phyloP scores from a whole-genome alignment of 352 stramenopile genomes.

The Phytophthora foliorum region DNA sequence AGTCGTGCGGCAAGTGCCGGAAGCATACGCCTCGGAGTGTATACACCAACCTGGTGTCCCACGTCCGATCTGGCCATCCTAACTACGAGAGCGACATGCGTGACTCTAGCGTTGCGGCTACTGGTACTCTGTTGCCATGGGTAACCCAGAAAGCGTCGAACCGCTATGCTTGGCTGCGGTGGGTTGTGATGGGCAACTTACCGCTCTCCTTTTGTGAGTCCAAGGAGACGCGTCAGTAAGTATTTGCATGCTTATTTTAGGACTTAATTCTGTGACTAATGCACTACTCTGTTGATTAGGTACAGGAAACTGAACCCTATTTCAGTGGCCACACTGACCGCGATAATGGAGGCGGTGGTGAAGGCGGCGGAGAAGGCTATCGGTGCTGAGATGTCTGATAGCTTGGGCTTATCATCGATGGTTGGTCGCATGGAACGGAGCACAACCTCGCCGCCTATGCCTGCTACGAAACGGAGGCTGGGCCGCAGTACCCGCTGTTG shows the following conservation, averaged over 20 bases:
- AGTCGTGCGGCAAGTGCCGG: constrained; percentile 2
- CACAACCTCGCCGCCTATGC: background rate
- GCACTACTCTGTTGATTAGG: too few relatives aligned
- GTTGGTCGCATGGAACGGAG: background rate
- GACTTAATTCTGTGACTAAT: background rate
- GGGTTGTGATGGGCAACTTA: background rate
- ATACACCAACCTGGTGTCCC: constrained; percentile 19
- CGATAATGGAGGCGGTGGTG: background rate
- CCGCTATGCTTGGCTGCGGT: constrained; percentile 6
- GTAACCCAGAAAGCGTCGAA: constrained; percentile 8
- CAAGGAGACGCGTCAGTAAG: background rate
- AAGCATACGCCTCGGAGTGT: constrained; percentile 14
- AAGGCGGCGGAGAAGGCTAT: background rate
- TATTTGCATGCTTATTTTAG: background rate
- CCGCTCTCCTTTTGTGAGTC: background rate
- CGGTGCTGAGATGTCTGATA: constrained; percentile 2
- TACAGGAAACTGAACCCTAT: too few relatives aligned
- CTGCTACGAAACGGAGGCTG: constrained; percentile 10
- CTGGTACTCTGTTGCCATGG: background rate
- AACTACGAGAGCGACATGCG: constrained; percentile 20
- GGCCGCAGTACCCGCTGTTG: constrained; percentile 16
- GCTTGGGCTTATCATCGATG: constrained; percentile 5
- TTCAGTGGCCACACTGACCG: background rate
- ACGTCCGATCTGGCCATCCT: constrained; percentile 1
- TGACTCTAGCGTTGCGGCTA: constrained; percentile 3